Percentiles rank a stretch among this genome's conserved stretches.
phyloP scores from a whole-genome alignment of 2,329 filamentous ascomycete species.

The Cordyceps tenuipes region DNA sequence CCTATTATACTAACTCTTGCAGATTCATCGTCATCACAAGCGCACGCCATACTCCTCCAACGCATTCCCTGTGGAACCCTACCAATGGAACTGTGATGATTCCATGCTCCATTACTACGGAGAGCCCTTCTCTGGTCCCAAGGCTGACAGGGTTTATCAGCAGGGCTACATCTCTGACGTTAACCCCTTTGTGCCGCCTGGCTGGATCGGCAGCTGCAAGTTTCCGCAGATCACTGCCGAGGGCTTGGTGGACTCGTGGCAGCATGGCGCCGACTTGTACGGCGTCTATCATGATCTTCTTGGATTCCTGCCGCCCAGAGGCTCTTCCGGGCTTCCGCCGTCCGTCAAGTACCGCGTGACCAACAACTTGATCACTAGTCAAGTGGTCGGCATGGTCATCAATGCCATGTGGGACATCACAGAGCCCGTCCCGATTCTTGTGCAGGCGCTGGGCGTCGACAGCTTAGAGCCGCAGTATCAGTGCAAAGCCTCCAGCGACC shows the following conservation, averaged over 20 bases:
- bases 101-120: conserved; percentile 63
- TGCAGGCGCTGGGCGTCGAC: conserved; percentile 53
- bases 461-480: conserved; percentile 66
- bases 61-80: conserved; percentile 64
- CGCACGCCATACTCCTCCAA: conserved; percentile 73
- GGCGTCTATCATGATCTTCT: conserved; percentile 67
- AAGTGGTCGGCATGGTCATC: conserved; percentile 69
- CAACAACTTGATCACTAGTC: conserved; percentile 73
- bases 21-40: conserved; percentile 79
- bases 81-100: conserved; percentile 65
- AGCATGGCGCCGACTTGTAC: conserved; percentile 69
- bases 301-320: conserved; percentile 51
- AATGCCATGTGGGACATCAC: conserved; percentile 55
- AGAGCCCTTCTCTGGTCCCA: conserved; percentile 43
- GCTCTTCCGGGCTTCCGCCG: conserved; percentile 29
- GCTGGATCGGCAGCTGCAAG: conserved; percentile 66
- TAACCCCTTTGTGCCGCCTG: conserved; percentile 59
- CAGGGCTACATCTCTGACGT: conserved; percentile 48
- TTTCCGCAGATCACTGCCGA: conserved; percentile 71
- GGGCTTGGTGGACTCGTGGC: conserved; percentile 65
- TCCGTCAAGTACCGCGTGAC: conserved; percentile 63
- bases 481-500: conserved; percentile 44
- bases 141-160: conserved; percentile 55
- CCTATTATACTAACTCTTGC: neutral
- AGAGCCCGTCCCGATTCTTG: conserved; percentile 35